Base-by-base conservation (phyloP, 2,329 filamentous ascomycete genomes). In the Colletotrichum trifolii region DNA sequence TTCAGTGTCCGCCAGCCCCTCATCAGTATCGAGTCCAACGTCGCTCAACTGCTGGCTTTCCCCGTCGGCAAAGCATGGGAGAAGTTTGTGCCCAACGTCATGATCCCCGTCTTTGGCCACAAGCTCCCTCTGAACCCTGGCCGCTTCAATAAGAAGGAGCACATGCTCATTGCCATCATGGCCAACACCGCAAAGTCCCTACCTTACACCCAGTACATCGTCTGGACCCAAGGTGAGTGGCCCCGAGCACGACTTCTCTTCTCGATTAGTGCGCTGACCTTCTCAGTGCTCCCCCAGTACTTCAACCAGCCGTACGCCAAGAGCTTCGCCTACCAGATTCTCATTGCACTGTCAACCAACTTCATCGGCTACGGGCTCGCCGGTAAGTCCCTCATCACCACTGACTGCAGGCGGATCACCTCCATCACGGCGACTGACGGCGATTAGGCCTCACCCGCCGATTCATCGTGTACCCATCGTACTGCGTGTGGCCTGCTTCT, bases 71-170 rank as follows among this genome's bases (percentile, higher is more conserved):
- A 83, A 63, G 76, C 79, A 15, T 80, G 78, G 73, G 85, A 85
- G 67, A 80, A 75, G 54, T 75, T 79, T 67, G 75, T 89, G 46
- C 86, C 86, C 0, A 82, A 85, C 67, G 75, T 71, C 49, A 81
- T 82, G 39, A 78, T 88, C 68, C 83, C 76, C 1, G 69, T 83
- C 8, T 77, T 79, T 46, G 82, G 82, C 9, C 70, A 78, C 25
- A 77, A 79, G 17, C 82, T 84, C 70, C 81, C 78, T 6, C 77
- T 87, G 12, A 87, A 87, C 69, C 85, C 85, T 0, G 85, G 85
- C 0, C 82, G 81, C 2, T 88, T 88, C 71, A 84, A 82, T 58
- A 83, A 82, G 70, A 89, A 89, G 74, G 86, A 89, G 73, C 86
- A 89, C 71, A 81, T 85, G 78, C 74, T 87, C 54, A 84, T 87